Conservation (phyloP, 1,139 yeast species). For the Candida sp. region DNA sequence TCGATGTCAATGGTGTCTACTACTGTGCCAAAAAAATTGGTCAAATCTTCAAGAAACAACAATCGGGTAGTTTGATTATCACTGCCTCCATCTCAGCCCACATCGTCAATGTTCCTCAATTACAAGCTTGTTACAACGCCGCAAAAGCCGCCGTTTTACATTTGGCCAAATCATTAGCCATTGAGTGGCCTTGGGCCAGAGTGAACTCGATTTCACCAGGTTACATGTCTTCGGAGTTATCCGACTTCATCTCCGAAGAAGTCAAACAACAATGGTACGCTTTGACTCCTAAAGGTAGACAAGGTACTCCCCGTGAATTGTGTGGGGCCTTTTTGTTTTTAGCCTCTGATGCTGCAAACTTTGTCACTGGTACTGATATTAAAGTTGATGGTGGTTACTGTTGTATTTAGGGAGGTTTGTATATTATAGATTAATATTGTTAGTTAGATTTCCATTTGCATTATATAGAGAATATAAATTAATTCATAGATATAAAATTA, state of each 20-base stretch:
- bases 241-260: conserved; percentile 41
- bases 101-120: conserved; percentile 65
- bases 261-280: conserved; percentile 33
- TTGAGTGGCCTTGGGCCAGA: conserved; percentile 55
- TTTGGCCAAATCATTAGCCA: conserved; percentile 50
- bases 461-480: too few species aligned
- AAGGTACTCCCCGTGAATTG: conserved; percentile 36
- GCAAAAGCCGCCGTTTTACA: conserved; percentile 59
- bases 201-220: conserved; percentile 59
- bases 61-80: conserved; percentile 52
- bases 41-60: conserved; percentile 34
- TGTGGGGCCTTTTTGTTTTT: conserved; percentile 43
- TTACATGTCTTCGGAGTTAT: conserved; percentile 51
- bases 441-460: too few species aligned
- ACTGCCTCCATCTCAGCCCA: conserved; percentile 66
- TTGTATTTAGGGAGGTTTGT: conserved; percentile 14
- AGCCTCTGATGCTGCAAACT: conserved; percentile 40
- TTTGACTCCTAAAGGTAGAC: conserved; percentile 39
- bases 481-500: too few species aligned
- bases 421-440: too few species aligned
- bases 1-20: conserved; percentile 44
- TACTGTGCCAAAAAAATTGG: conserved; percentile 44
- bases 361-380: conserved; percentile 45
- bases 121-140: conserved; percentile 56
- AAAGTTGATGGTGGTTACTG: conserved; percentile 48